These are phyloP conservation scores for Dalbergia cochinchinensis DNA, from an alignment of 306 rosid genomes.

Conservation along the genomic window DNA sequence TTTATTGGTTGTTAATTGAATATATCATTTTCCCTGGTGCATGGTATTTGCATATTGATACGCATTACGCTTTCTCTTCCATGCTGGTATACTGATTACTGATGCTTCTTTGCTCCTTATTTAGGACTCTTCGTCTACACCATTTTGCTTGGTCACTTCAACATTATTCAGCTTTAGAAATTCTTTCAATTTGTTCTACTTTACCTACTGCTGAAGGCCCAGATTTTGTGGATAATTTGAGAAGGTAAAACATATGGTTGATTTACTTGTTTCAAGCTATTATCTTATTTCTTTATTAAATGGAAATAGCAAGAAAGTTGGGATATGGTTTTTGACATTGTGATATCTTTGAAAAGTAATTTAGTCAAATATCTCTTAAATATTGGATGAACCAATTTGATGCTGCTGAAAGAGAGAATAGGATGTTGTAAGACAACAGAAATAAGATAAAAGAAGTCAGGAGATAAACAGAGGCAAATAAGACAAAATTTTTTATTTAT, in stretches of 20 bases:
- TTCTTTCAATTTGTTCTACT: conserved; percentile 78
- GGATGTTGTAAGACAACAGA: not conserved
- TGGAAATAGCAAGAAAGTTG: not conserved
- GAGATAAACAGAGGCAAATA: not conserved
- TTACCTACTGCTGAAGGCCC: conserved; percentile 88
- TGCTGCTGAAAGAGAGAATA: not conserved
- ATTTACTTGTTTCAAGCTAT: conserved; percentile 4
- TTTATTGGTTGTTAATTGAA: conserved; percentile 6
- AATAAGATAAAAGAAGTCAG: too few species aligned
- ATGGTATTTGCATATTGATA: conserved; percentile 21
- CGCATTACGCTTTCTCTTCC: not conserved
- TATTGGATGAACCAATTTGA: not conserved
- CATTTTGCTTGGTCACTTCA: conserved; percentile 52
- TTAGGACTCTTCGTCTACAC: conserved; percentile 61
- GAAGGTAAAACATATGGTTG: conserved; percentile 61
- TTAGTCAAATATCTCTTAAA: not conserved
- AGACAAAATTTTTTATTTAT: not conserved
- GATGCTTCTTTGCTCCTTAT: conserved; percentile 38
- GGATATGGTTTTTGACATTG: too few species aligned
- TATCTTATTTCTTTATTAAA: not conserved
- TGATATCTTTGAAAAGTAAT: not conserved
- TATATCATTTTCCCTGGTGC: conserved; percentile 8
- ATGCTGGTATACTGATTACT: conserved; percentile 20
- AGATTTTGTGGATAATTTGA: conserved; percentile 70
- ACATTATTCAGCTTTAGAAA: conserved; percentile 67